Conservation (phyloP, 2,329 filamentous ascomycete genomes). For the Xylaria sp. region DNA sequence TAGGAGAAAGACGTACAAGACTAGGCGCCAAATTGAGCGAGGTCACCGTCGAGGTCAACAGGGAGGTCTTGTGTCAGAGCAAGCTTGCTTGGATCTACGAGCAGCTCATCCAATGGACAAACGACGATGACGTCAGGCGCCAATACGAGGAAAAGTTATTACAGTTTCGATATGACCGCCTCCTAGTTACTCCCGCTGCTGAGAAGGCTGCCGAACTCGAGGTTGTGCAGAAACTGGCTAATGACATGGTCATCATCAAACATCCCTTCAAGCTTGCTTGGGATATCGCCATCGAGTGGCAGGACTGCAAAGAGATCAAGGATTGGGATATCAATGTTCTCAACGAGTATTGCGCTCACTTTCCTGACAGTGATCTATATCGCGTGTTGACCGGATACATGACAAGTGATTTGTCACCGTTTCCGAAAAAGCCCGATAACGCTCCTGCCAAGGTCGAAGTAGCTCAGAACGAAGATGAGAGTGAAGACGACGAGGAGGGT, state of each 20-base stretch:
- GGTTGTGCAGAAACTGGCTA: slow-evolving; percentile 79
- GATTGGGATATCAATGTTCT: slow-evolving; percentile 83
- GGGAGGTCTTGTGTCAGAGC: slow-evolving; percentile 81
- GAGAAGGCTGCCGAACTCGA: slow-evolving; percentile 77
- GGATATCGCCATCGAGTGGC: slow-evolving; percentile 91
- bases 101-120: slow-evolving; percentile 88
- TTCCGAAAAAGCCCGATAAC: slow-evolving; percentile 60
- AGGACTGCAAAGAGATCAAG: slow-evolving; percentile 78
- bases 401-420: slow-evolving; percentile 85
- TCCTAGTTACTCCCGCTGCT: slow-evolving; percentile 73
- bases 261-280: slow-evolving; percentile 91
- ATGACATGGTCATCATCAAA: slow-evolving; percentile 96
- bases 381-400: slow-evolving; percentile 86
- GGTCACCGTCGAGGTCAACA: slow-evolving; percentile 87
- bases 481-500: slow-evolving; percentile 68
- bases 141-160: slow-evolving; percentile 92
- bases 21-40: slow-evolving; percentile 85
- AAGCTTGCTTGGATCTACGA: slow-evolving; percentile 83
- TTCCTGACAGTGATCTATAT: slow-evolving; percentile 83
- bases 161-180: slow-evolving; percentile 80
- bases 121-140: slow-evolving; percentile 84
- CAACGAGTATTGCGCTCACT: slow-evolving; percentile 82
- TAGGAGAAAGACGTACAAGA: slow-evolving; percentile 87
- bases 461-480: slow-evolving; percentile 59
- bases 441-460: slow-evolving; percentile 37